Percentiles rank a stretch among this genome's conserved stretches.
phyloP scores from a whole-genome alignment of 768 basidiomycete species.

The Rhodotorula kratochvilovae region DNA sequence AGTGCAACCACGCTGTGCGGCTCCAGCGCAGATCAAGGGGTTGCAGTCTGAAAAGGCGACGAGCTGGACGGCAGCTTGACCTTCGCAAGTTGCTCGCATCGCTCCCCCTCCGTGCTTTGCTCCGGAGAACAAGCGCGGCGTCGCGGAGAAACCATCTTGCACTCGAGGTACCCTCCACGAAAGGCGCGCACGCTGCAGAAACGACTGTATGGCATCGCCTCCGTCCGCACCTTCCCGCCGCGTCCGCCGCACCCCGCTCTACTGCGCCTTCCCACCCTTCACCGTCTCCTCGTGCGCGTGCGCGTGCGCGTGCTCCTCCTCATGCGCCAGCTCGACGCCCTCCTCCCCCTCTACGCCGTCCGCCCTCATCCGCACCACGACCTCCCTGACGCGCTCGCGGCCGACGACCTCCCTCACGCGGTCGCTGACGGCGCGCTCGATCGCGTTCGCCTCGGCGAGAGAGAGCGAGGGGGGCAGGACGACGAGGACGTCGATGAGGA shows the following conservation, averaged over 20 bases:
- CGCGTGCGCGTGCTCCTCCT: not conserved
- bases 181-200: no score
- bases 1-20: no score
- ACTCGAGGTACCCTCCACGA: no score
- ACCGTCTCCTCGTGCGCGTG: not conserved
- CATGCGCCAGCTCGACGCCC: not conserved
- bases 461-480: conserved; percentile 61
- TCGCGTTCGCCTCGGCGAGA: conserved; percentile 56
- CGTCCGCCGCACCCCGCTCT: not conserved
- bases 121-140: no score
- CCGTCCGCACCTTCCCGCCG: no score
- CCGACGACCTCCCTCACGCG: conserved; percentile 10
- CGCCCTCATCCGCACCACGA: conserved; percentile 33
- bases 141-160: no score
- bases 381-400: conserved; percentile 29
- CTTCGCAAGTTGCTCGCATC: no score
- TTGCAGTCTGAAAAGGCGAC: no score
- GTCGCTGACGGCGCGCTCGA: conserved; percentile 60
- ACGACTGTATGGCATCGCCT: no score
- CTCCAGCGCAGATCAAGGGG: no score
- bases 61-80: no score
- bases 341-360: not conserved
- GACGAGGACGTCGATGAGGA: conserved; percentile 76
- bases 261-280: not conserved
- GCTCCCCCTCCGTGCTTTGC: no score